Evolutionary conservation across 2,329 filamentous ascomycete genomes (phyloP), one percentile per base, ranked within the genome.

Genomic region (Stachybotrys echinatus): DNA sequence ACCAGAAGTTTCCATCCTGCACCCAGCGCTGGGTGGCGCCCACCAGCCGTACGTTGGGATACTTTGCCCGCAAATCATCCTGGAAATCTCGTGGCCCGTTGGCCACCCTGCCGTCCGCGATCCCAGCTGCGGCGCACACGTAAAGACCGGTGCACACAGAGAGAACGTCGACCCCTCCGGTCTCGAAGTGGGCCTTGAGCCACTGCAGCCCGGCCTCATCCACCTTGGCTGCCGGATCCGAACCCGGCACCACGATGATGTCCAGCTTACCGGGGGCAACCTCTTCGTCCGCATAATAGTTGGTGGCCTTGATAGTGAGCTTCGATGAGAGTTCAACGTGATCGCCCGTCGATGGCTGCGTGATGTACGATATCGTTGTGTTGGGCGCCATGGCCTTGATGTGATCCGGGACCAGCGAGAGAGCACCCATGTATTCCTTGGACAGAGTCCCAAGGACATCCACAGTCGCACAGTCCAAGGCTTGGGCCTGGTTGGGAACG

Each of bases 1-100:
- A 74, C 78, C 79, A 81, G 39, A 81, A 61, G 55, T 76, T 79
- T 10, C 76, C 76, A 53, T 81, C 77, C 50, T 70, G 67, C 37
- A 72, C 63, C 77, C 77, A 81, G 38, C 78, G 64, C 47, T 74
- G 59, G 60, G 68, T 67, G 3, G 75, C 64, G 3, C 77, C 77
- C 10, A 73, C 66, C 51, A 76, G 67, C 48, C 66, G 64, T 19
- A 71, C 62, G 1, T 61, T 62, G 14, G 67, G 72, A 44, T 68
- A 75, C 57, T 61, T 68, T 42, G 62, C 55, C 42, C 51, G 55
- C 44, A 79, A 57, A 22, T 65, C 48, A 12, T 65, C 62, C 57
- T 80, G 71, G 49, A 79, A 12, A 0, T 62, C 69, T 34, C 74
- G 58, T 2, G 77, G 77, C 6, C 76, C 78, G 52, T 74, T 75